A percentile compares a stretch with the other conserved stretches of the same genome.
These are phyloP conservation scores for Multifurca ochricompacta DNA, from an alignment of 768 basidiomycete species.

Conservation along the genomic window DNA sequence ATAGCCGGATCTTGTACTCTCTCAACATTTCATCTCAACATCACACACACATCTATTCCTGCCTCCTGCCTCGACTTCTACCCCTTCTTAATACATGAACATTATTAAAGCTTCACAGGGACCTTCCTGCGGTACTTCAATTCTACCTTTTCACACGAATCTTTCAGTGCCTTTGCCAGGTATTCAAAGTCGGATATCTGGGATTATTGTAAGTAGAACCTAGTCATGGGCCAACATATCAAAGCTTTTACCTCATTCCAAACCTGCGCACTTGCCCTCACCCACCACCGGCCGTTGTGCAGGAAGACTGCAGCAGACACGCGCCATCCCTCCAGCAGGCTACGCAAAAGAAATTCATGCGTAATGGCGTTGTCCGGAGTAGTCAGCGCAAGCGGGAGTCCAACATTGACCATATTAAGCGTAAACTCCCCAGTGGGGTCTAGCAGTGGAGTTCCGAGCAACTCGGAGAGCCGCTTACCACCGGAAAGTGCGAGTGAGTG, in stretches of 20 bases:
- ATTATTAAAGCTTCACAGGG: not conserved
- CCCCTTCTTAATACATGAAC: not conserved
- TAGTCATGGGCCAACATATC: not conserved
- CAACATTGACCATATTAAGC: slow-evolving; percentile 59
- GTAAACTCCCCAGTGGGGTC: slow-evolving; percentile 52
- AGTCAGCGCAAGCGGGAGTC: slow-evolving; percentile 30
- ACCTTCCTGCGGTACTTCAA: not conserved
- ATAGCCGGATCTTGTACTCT: too few species aligned
- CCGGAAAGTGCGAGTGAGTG: slow-evolving; percentile 61
- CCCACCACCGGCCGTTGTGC: slow-evolving; percentile 31
- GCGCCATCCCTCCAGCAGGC: slow-evolving; percentile 27
- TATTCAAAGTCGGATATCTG: slow-evolving; percentile 28
- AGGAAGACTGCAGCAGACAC: slow-evolving; percentile 25
- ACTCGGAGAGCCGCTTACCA: slow-evolving; percentile 48
- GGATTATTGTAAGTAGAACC: not conserved
- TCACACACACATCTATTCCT: too few species aligned
- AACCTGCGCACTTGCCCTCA: slow-evolving; percentile 30
- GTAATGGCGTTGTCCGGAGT: slow-evolving; percentile 21
- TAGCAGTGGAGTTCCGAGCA: slow-evolving; percentile 55
- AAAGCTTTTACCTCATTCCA: slow-evolving; percentile 30
- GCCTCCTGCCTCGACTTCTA: too few species aligned
- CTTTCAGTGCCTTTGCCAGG: slow-evolving; percentile 22
- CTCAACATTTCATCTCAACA: too few species aligned
- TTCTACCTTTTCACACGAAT: slow-evolving; percentile 22
- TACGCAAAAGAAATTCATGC: slow-evolving; percentile 17